Base-by-base conservation (phyloP, 2,329 filamentous ascomycete species). In the Talaromyces sp. region DNA sequence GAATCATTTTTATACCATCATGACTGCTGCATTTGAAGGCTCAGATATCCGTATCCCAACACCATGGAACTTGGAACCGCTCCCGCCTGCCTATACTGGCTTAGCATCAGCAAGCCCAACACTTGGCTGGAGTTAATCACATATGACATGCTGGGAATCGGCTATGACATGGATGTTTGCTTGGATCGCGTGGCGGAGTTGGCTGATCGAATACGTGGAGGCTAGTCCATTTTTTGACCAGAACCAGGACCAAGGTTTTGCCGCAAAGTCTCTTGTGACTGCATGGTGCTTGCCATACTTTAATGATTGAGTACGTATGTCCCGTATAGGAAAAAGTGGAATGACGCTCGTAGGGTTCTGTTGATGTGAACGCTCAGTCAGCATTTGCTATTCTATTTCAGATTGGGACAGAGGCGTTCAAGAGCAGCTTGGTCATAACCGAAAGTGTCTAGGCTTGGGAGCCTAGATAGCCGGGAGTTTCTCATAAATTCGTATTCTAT, bases 221-320 rank as follows among this genome's bases (percentile, higher is more conserved):
- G 52, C 52, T 56, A 56, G 39, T 37, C 52, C 52, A 16, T 56
- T 56, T 56, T 56, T 3, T 56, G 52, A 37, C 31, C n/a, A 39
- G 33, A 9, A 22, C 33, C 33, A 19, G 31, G n/a, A 54, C 24
- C 50, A 54, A 35, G n/a, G n/a, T 10, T 54, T 35, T 35, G 31
- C 33, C 50, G 31, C 10, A 56, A 35, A 56, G 31, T 35, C 3
- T 56, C 31, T 35, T 56, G 31, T 14, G 31, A 35, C 31, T 54
- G 27, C 47, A 50, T 10, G 24, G 3, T 10, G 14, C 24, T 7
- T 6, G 4, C 8, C 2, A 49, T 5, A 4, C 3, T 27, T 49
- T 24, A 5, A 16, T 14, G 4, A 27, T 16, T 16, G 39, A 16
- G 5, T 41, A 41, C 5, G 35, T 37, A 37, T 37, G 35, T 37